A percentile compares a stretch with the other conserved stretches of the same genome.
These are phyloP conservation scores for Mycena olivaceomarginata DNA, from an alignment of 768 basidiomycete species.

Conservation along the genomic window DNA sequence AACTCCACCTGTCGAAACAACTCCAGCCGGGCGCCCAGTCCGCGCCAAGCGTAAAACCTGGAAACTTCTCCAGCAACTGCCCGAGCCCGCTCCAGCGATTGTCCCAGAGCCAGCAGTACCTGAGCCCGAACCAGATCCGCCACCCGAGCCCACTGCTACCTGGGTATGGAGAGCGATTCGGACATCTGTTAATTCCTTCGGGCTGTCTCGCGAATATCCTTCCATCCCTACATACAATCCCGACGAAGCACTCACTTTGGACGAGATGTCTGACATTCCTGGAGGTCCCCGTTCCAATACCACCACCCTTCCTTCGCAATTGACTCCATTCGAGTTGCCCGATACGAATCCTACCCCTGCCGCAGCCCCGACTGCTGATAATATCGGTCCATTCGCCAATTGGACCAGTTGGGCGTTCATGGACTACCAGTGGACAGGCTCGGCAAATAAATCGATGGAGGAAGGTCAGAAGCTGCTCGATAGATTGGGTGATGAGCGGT, in stretches of 20 bases:
- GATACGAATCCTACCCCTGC: neutral
- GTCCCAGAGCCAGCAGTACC: neutral
- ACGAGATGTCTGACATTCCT: constrained; percentile 4
- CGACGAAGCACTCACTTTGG: constrained; percentile 17
- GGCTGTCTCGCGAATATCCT: constrained; percentile 40
- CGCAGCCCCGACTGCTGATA: neutral
- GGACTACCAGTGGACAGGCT: constrained; percentile 46
- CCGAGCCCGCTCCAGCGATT: constrained; percentile 23
- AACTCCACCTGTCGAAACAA: neutral
- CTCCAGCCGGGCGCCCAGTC: constrained; percentile 17
- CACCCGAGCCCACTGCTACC: neutral
- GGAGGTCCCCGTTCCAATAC: neutral
- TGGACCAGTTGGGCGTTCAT: constrained; percentile 37
- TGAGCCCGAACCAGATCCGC: neutral
- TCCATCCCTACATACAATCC: constrained; percentile 43
- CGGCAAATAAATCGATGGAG: neutral
- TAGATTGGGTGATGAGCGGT: constrained; percentile 35
- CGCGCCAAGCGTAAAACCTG: constrained; percentile 40
- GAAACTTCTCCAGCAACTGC: constrained; percentile 45
- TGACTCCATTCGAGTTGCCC: neutral
- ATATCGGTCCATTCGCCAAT: constrained; percentile 40
- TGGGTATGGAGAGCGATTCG: constrained; percentile 30
- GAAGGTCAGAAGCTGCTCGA: constrained; percentile 9
- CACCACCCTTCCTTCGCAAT: neutral
- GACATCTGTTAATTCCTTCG: constrained; percentile 36